Base-by-base conservation (phyloP, 805 yeast genomes). In the Candida endomychidarum region DNA sequence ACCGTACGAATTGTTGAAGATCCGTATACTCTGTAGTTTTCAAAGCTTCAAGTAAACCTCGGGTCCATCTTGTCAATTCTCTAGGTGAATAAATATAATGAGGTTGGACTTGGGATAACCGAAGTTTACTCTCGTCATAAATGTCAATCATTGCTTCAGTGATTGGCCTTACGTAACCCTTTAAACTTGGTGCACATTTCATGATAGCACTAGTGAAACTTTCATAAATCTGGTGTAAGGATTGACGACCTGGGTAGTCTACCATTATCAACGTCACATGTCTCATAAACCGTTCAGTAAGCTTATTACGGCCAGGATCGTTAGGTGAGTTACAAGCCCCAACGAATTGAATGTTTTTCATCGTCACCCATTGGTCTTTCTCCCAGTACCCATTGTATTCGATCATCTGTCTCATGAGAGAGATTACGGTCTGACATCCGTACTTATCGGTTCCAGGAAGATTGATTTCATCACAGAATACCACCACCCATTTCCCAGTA, bases 271-370 rank as follows among this genome's bases (percentile, higher is more conserved):
- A 66, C 0, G 83, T 61, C 2, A 77, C 67, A 51, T 82, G 90
- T 5, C 95, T 69, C 33, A 85, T 58, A 49, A 90, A 82, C 30
- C 96, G 63, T 8, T 65, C 53, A 1, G 80, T 65, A 16, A 91
- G 54, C 2, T 55, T 56, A 8, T 73, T 65, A 45, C 98, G 71
- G 0, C 96, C 96, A 3, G 80, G 77, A 58, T 86, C 95, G 0
- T 81, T 71, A 0, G 96, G 82, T 1, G 96, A 93, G 53, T 91
- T 91, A 58, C 98, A 91, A 0, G 98, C 97, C 7, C 95, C 97
- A n/a, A 89, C 93, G 62, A 91, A 72, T 53, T 85, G 95, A 19
- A 91, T 69, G 33, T 80, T 72, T 12, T 71, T 65, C 7, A 88
- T 44, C 0, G 65, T 47, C 1, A 90, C 78, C 96, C 96, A 91